phyloP scores from a whole-genome alignment of 2,329 filamentous ascomycete species.

The Bipolaris gigantea region DNA sequence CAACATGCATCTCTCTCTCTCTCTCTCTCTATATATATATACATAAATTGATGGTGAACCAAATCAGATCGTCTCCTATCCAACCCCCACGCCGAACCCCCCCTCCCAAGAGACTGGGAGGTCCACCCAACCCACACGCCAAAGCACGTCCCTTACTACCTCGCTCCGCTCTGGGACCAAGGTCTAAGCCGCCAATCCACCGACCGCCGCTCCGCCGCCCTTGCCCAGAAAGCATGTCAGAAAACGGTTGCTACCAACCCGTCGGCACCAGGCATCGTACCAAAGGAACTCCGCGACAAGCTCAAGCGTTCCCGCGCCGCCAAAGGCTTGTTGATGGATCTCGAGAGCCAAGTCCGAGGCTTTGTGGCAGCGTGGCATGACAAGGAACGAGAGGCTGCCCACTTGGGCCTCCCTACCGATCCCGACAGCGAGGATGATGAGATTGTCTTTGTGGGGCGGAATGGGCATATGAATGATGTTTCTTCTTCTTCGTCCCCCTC shows the following conservation, averaged over 20 bases:
- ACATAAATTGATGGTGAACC: conserved; percentile 7
- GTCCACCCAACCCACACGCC: conserved; percentile 79
- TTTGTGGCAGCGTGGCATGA: conserved; percentile 70
- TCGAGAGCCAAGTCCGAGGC: conserved; percentile 80
- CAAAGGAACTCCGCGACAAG: conserved; percentile 76
- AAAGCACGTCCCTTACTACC: conserved; percentile 80
- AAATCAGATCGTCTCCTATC: conserved; percentile 78
- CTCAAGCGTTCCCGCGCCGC: conserved; percentile 80
- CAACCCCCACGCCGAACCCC: conserved; percentile 84
- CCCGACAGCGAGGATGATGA: conserved; percentile 73
- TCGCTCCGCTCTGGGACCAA: conserved; percentile 83
- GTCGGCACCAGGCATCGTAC: conserved; percentile 59
- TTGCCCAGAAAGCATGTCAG: conserved; percentile 39
- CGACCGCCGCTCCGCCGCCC: conserved; percentile 42
- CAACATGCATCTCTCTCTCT: too few relatives aligned
- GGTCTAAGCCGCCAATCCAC: conserved; percentile 51
- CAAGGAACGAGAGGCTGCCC: conserved; percentile 53
- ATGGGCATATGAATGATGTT: conserved; percentile 65
- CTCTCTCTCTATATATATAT: too few relatives aligned
- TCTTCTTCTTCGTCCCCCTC: conserved; percentile 44
- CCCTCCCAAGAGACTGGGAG: conserved; percentile 79
- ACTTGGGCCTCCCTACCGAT: conserved; percentile 49
- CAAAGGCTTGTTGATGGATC: conserved; percentile 74
- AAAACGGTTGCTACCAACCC: conserved; percentile 46
- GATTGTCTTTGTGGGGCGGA: conserved; percentile 83